Evolutionary conservation across 2,329 filamentous ascomycete genomes (phyloP).

Genomic region (Thelonectria olida): DNA sequence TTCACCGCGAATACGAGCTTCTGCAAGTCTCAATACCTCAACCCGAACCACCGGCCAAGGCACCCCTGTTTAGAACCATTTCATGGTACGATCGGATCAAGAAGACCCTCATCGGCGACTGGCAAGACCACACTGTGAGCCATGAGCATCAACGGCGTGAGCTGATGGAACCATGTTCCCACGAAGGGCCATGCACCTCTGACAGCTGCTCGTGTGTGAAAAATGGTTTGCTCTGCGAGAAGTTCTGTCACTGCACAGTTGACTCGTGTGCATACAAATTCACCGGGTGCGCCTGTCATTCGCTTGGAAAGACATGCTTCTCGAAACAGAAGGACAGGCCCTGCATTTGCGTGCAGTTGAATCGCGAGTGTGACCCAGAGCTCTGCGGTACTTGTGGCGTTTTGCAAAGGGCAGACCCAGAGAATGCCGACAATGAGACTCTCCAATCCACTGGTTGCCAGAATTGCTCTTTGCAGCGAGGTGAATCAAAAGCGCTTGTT

Average conservation of each 20-base stretch:
- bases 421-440: constrained; percentile 68
- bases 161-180: constrained; percentile 72
- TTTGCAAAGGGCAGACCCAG: constrained; percentile 72
- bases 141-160: constrained; percentile 66
- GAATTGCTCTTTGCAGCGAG: constrained; percentile 78
- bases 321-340: constrained; percentile 64
- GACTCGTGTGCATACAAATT: constrained; percentile 70
- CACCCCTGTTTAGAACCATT: constrained; percentile 53
- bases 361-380: constrained; percentile 83
- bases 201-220: constrained; percentile 71
- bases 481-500: constrained; percentile 70
- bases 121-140: constrained; percentile 63
- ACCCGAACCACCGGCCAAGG: constrained; percentile 38
- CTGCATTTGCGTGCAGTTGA: constrained; percentile 77
- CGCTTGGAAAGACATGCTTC: constrained; percentile 66
- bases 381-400: constrained; percentile 78
- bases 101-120: constrained; percentile 63
- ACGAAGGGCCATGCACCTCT: constrained; percentile 72
- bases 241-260: constrained; percentile 72
- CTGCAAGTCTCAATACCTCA: constrained; percentile 39
- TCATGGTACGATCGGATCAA: constrained; percentile 66
- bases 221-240: constrained; percentile 74
- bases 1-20: constrained; percentile 47
- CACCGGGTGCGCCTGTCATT: constrained; percentile 72
- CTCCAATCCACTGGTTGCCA: constrained; percentile 70